These are phyloP conservation scores for Acanthamoeba sp. DNA, from an alignment of 208 protist species.

Conservation along the genomic window DNA sequence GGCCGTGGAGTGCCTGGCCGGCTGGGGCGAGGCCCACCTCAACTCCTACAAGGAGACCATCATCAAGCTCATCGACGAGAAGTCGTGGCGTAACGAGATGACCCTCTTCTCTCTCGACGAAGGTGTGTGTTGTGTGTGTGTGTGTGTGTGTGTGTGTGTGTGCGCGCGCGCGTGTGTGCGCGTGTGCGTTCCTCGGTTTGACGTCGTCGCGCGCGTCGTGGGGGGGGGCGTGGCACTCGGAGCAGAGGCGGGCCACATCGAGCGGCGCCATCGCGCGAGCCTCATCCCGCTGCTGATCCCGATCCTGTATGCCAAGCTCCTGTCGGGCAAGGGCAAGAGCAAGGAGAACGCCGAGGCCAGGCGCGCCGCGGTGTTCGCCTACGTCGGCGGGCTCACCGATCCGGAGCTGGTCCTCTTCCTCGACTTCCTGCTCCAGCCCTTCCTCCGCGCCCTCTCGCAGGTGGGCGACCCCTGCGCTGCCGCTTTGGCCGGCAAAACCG, in stretches of 20 bases:
- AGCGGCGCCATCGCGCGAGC: not conserved
- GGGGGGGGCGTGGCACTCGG: no score
- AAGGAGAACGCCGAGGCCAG: constrained; percentile 54
- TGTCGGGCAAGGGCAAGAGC: constrained; percentile 64
- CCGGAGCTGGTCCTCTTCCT: constrained; percentile 49
- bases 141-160: no score
- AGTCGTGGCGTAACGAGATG: constrained; percentile 59
- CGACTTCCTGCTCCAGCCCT: constrained; percentile 70
- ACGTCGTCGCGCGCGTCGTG: no score
- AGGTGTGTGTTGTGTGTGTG: not conserved
- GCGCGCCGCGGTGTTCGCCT: constrained; percentile 65
- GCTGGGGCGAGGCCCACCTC: constrained; percentile 66
- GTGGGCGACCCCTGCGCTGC: constrained; percentile 18
- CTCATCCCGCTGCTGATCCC: constrained; percentile 71
- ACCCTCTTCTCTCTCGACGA: constrained; percentile 66
- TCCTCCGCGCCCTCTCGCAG: not conserved
- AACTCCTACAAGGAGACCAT: constrained; percentile 69
- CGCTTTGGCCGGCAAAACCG: constrained; percentile 25
- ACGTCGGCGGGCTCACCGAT: constrained; percentile 44
- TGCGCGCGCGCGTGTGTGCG: no score
- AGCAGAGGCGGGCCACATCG: constrained; percentile 45
- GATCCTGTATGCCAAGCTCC: constrained; percentile 71
- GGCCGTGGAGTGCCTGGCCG: constrained; percentile 69
- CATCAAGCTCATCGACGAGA: constrained; percentile 56
- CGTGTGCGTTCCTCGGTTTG: no score